Evolutionary conservation across 2,329 filamentous ascomycete genomes (phyloP), one percentile per base, ranked within the genome.

Genomic region (Talaromyces amestolkiae): DNA sequence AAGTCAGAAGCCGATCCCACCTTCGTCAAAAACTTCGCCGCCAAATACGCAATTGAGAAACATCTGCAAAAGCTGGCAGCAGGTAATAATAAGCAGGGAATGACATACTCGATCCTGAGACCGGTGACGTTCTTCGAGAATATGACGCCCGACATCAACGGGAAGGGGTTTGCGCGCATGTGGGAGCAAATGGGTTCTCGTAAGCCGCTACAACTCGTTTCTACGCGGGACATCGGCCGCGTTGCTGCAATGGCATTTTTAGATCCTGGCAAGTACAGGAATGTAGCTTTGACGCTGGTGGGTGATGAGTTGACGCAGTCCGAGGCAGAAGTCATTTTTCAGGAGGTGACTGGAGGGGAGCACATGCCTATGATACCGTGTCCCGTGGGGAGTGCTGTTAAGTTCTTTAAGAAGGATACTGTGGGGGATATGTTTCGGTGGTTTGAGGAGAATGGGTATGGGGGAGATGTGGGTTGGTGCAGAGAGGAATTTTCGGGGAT

Each of bases 371-470:
- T 61, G 43, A 24, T 43, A 35, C 59, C 31, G 43, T 61, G 59
- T 51, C 59, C 59, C 10, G 45, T 53, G 24, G 45, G 43, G 17
- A 49, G 41, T 61, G 59, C 59, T 2, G 59, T 61, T n/a, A 61
- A 61, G 31, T 51, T 61, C 41, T 51, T 61, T 9, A 53, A 61
- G 39, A 61, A 61, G 35, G 45, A 61, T 33, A 61, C 59, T 41
- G 59, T 61, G 19, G 59, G 59, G 35, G 59, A 61, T 17, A 53
- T 61, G 59, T 61, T 61, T 61, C 59, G 43, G 19, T 61, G 43
- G 59, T 51, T 61, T 61, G 59, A 51, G 33, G 59, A 61, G 43
- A 61, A 61, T 27, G 59, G 59, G 8, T 61, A 51, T 51, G 43
- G 59, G 8, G 43, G 59, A 9, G 43, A 61, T 61, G 59, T 61